phyloP scores from a whole-genome alignment of 306 rosid species.

The Corylus americana region DNA sequence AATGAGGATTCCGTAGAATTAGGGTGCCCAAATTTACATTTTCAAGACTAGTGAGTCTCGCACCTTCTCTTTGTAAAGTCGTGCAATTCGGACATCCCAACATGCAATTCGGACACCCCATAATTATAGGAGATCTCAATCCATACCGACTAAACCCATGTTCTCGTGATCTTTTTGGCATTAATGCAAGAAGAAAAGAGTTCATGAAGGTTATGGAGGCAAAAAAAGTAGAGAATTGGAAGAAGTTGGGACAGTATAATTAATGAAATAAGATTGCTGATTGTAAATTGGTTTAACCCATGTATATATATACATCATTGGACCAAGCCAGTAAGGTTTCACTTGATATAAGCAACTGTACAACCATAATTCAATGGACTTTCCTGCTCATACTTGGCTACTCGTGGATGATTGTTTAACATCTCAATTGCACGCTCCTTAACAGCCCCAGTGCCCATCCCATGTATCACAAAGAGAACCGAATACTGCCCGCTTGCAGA shows the following conservation, averaged over 20 bases:
- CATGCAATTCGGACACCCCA: no score
- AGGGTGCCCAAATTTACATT: no score
- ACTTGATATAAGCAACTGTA: constrained; percentile 85
- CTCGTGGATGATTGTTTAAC: constrained; percentile 63
- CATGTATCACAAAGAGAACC: constrained; percentile 80
- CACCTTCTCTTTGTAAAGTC: no score
- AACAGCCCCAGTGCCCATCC: constrained; percentile 88
- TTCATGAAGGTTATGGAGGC: not conserved
- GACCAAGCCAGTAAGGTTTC: constrained; percentile 19
- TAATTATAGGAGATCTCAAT: no score
- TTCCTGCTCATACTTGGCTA: constrained; percentile 69
- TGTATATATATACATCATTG: constrained; percentile 13
- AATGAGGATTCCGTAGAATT: no score
- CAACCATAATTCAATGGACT: constrained; percentile 84
- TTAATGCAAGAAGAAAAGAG: not conserved
- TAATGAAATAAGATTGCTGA: not conserved
- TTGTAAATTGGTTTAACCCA: not conserved
- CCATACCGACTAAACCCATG: no score
- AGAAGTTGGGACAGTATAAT: not conserved
- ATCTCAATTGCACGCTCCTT: constrained; percentile 65
- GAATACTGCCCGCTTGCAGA: constrained; percentile 59
- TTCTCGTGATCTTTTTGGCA: no score
- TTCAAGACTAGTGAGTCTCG: no score
- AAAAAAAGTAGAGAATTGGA: not conserved
- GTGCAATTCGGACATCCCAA: no score